Evolutionary conservation across 2,329 filamentous ascomycete genomes (phyloP).

Genomic region (Albifimbria verrucaria): DNA sequence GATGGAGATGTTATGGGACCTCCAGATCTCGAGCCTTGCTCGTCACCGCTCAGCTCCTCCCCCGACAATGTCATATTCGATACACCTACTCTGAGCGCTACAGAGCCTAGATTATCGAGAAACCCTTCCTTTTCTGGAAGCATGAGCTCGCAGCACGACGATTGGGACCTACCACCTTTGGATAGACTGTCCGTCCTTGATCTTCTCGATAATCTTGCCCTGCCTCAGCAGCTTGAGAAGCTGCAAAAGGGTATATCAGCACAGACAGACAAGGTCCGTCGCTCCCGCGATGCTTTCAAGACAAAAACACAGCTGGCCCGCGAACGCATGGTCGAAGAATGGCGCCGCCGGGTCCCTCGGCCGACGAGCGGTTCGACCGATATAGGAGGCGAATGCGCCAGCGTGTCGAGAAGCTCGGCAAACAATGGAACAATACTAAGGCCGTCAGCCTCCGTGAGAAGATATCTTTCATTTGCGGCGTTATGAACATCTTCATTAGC

Average conservation of each 20-base stretch:
- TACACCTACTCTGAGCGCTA: constrained; percentile 49
- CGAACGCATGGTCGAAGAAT: constrained; percentile 88
- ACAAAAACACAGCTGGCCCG: constrained; percentile 74
- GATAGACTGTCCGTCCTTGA: constrained; percentile 91
- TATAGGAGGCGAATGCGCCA: constrained; percentile 84
- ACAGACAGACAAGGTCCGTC: constrained; percentile 81
- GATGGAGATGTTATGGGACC: constrained; percentile 37
- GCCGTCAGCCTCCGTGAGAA: constrained; percentile 89
- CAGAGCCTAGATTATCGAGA: constrained; percentile 59
- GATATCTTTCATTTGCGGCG: constrained; percentile 90
- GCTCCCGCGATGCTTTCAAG: constrained; percentile 77
- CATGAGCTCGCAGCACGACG: constrained; percentile 77
- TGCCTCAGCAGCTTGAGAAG: constrained; percentile 88
- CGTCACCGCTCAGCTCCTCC: constrained; percentile 37
- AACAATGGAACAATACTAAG: constrained; percentile 85
- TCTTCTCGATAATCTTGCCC: constrained; percentile 86
- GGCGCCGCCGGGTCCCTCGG: constrained; percentile 77
- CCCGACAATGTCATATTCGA: constrained; percentile 42
- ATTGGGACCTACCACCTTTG: constrained; percentile 85
- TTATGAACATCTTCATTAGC: constrained; percentile 96
- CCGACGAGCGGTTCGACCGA: constrained; percentile 88
- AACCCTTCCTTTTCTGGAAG: constrained; percentile 79
- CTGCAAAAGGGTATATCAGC: constrained; percentile 77
- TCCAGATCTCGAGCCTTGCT: constrained; percentile 36
- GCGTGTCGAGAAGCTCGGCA: constrained; percentile 82